Evolutionary conservation across 306 rosid species (phyloP).

Genomic region (Vachellia collinsii): DNA sequence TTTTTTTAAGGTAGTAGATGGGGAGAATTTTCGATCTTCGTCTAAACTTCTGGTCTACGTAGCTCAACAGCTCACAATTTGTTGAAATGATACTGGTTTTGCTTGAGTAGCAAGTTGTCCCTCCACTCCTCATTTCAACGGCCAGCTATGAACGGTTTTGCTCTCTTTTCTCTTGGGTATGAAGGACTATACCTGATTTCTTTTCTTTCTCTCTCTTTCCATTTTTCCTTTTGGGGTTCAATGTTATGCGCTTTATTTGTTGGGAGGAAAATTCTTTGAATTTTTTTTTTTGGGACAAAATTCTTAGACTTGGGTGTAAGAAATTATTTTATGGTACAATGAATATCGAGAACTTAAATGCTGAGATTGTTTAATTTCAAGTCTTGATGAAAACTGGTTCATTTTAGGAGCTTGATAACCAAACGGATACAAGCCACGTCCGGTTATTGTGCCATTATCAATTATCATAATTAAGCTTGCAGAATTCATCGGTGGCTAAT

Average conservation of each 20-base stretch:
- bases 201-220: slow-evolving; percentile 12
- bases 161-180: background rate
- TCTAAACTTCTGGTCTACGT: slow-evolving; percentile 33
- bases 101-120: slow-evolving; percentile 9
- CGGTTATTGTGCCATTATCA: background rate
- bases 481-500: too few species aligned
- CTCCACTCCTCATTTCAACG: slow-evolving; percentile 28
- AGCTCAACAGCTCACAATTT: slow-evolving; percentile 40
- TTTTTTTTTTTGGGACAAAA: slow-evolving; percentile 12
- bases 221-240: slow-evolving; percentile 26
- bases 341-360: background rate
- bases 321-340: slow-evolving; percentile 1
- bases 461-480: background rate
- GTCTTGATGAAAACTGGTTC: background rate
- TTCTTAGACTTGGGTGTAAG: slow-evolving; percentile 18
- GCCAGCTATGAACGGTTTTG: slow-evolving; percentile 28
- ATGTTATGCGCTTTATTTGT: slow-evolving; percentile 24
- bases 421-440: background rate
- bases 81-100: slow-evolving; percentile 38
- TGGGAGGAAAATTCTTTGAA: too few species aligned
- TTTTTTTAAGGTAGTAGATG: slow-evolving; percentile 23
- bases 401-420: background rate
- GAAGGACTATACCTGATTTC: slow-evolving; percentile 13
- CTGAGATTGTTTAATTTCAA: background rate
- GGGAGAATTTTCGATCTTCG: slow-evolving; percentile 35